Base-by-base conservation (phyloP, 1,284 basidiomycete genomes). In the Trichosporon sp. region DNA sequence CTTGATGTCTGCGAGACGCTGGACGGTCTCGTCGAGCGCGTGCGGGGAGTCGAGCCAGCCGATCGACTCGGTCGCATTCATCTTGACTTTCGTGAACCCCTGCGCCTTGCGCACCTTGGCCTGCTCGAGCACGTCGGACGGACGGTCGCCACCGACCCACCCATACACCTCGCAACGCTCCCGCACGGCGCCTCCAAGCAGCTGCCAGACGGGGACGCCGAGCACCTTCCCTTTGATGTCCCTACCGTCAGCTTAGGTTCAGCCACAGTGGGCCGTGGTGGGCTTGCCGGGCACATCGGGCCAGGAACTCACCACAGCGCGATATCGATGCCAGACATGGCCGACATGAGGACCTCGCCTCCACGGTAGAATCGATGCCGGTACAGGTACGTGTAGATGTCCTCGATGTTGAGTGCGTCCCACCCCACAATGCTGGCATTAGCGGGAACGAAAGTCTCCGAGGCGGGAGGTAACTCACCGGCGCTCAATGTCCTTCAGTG, bases 171-270 rank as follows among this genome's bases (percentile, higher is more conserved):
- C 78, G 67, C 76, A 78, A 51, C 76, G 68, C 69, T 83, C 82
- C 65, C 82, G 77, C 64, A 92, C 89, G 78, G 90, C 90, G 11
- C 91, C 91, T 8, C 91, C 91, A 1, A 92, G 86, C 1, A 93
- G 85, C 80, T 91, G 88, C 88, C 89, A 91, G 6, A 92, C 84
- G 0, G 91, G 91, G 1, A 92, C 91, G 32, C 90, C 90, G 8
- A 92, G 86, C 37, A 88, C 89, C 83, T 91, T 92, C 37, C 91
- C 91, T 78, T 92, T 92, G 84, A 92, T 91, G 78, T 92, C 91
- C 91, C 77, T 71, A 21, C 19, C 5, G 61, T 66, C 54, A 71
- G 70, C 48, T 86, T 86, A 0, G 89, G 89, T 26, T 31, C 48
- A 26, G 8, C 26, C 38, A 66, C 21, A 56, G 26, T 51, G 48